Base-by-base conservation (phyloP, 2,329 filamentous ascomycete genomes). In the Lizonia empirigonia region DNA sequence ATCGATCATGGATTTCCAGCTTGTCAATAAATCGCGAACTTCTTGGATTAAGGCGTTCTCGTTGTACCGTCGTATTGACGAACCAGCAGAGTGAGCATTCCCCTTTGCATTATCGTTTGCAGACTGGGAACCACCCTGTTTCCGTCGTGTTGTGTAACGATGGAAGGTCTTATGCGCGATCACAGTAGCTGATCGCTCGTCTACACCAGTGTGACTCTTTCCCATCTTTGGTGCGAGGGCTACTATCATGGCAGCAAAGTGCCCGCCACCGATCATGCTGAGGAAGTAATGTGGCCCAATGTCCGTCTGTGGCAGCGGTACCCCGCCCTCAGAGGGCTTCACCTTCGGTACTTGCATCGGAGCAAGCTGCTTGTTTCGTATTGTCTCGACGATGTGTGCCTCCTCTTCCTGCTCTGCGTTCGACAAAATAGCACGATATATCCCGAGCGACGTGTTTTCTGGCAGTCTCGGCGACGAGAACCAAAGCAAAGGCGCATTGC, bases 121-220 rank as follows among this genome's bases (percentile, higher is more conserved):
- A 3, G 92, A 95, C 72, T 99, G 94, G 9, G 91, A 87, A 33
- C 95, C 94, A 79, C 94, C 94, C 73, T 99, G 94, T 72, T 99
- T 99, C 60, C 94, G 84, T 59, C 94, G 83, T 5, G 94, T 99
- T 0, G 95, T 99, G 70, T 99, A 99, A 50, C 94, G 84, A 73
- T 99, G 95, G 73, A 97, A 99, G 0, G 93, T 97, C 78, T 99
- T 99, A 75, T 97, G 93, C 0, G 91, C 93, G 35, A 97, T 81
- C 0, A 97, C 90, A 0, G 88, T 88, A 5, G 93, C 91, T 66
- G 96, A 89, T 44, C 90, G 83, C 59, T 95, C 91, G 68, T 96
- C 83, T 1, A 88, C 80, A 0, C 89, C 88, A 10, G 83, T 78
- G 3, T 80, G 79, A 44, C 85, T 84, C 69, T 90, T 93, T 29